Evolutionary conservation across 345 rosid species (phyloP), one percentile per base, ranked within the genome.

Genomic region (Eucalyptus erythrocorys): DNA sequence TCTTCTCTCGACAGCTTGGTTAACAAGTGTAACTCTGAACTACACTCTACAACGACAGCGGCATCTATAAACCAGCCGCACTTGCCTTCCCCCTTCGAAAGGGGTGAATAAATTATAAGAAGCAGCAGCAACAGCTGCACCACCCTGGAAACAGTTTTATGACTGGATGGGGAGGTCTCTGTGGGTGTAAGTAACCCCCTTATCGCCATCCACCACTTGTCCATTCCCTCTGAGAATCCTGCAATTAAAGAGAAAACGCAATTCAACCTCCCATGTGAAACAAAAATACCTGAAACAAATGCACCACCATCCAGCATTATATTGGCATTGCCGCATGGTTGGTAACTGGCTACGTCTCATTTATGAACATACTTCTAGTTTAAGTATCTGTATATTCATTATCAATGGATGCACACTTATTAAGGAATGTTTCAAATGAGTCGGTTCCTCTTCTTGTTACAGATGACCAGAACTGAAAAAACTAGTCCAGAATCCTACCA

Each of bases 211-310:
- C 87, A 98, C 99, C 59, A 97, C 97, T 89, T 98, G 99, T 53
- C 99, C 99, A 13, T 91, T 92, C 68, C 99, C 99, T 93, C 94
- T 94, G 71, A 98, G 95, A 89, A 97, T 93, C 99, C 99, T 98
- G 97, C 94, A 93, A 13, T 55, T 86, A 40, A 48, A 32, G 21
- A 13, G 11, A 81, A 6, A 10, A 37, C 24, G 11, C 32, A 61
- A 48, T 48, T 71, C 81, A 71, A 71, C 81, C 43, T 2, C 80
- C 34, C 42, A 9, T 10, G 12, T 9, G 24, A 68, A 68, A 68
- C 80, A 11, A 68, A 14, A 43, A 45, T 16, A 48, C n/a, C 57
- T 43, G 48, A 32, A 50, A 86, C 81, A 71, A 10, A 71, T 9
- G 26, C 26, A 19, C 40, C 13, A 10, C 40, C 45, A 71, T 71